Evolutionary conservation across 2,329 filamentous ascomycete species (phyloP), one percentile per base, ranked within the genome.

Genomic region (Zasmidium cellare): DNA sequence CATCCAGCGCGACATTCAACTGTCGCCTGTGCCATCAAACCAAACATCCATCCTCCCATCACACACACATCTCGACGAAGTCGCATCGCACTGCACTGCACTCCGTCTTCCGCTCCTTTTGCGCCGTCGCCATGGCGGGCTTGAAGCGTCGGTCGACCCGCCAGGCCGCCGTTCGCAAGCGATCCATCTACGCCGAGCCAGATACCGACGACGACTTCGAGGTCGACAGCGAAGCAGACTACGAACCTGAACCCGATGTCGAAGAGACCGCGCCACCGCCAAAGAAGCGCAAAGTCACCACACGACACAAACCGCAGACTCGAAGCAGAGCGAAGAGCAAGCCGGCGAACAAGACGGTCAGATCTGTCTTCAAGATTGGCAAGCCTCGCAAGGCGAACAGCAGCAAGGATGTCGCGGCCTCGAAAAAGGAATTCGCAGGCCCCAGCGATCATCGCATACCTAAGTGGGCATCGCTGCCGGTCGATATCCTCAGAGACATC

Each of bases 131-230:
- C 20, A 67, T 69, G 67, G 61, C 62, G 46, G 63, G 60, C 22
- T 64, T 64, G n/a, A 72, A 71, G 66, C 69, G 72, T 18, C 70
- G 72, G 18, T 72, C 71, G 11, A 60, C 62, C 5, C 65, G 72
- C 20, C 71, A 74, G 60, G 67, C 67, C 12, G 67, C 66, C 31
- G 66, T 53, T 24, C 69, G 71, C 58, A 71, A 72, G 48, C 68
- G 71, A 48, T 71, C 67, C 24, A 61, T 65, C 48, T 74, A 74
- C 55, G 56, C 62, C 49, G 72, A 74, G 19, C 70, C 69, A n/a
- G 71, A 74, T 23, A 71, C 68, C 57, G 71, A 74, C 57, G 71
- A 73, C 53, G 71, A 74, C 46, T 68, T 70, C 50, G 67, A 66
- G 56, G 60, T 53, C 19, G 58, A 57, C 44, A 56, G 59, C 51